Conservation (phyloP, 2,329 filamentous ascomycete genomes). For the Diaporthe sp. region DNA sequence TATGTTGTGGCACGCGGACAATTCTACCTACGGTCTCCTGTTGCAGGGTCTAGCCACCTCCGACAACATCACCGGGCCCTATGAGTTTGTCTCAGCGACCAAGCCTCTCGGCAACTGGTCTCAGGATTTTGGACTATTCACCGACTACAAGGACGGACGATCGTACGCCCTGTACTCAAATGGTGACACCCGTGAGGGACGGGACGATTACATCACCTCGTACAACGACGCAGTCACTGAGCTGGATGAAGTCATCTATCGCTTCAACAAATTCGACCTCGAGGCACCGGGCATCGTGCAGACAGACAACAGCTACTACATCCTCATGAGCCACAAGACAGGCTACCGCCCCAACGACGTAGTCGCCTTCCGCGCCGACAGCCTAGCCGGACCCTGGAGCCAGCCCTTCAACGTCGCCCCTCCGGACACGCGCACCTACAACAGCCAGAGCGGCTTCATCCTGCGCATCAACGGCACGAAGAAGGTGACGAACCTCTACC, state of each 20-base stretch:
- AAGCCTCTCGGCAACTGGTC: slow-evolving; percentile 70
- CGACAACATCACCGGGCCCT: slow-evolving; percentile 62
- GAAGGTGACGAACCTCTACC: slow-evolving; percentile 63
- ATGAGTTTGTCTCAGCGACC: slow-evolving; percentile 64
- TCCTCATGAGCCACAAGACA: slow-evolving; percentile 71
- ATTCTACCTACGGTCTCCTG: slow-evolving; percentile 65
- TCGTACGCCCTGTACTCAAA: slow-evolving; percentile 69
- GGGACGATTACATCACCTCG: slow-evolving; percentile 66
- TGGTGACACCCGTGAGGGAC: slow-evolving; percentile 62
- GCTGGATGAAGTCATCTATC: slow-evolving; percentile 62
- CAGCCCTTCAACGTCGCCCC: slow-evolving; percentile 66
- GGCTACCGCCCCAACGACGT: slow-evolving; percentile 71
- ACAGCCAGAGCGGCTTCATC: slow-evolving; percentile 65
- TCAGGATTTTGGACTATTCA: slow-evolving; percentile 70
- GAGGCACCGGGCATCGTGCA: slow-evolving; percentile 69
- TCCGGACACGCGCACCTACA: slow-evolving; percentile 64
- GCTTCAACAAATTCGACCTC: slow-evolving; percentile 71
- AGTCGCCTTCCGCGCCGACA: slow-evolving; percentile 66
- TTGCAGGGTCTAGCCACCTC: slow-evolving; percentile 66
- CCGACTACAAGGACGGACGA: slow-evolving; percentile 66
- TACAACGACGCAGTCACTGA: slow-evolving; percentile 63
- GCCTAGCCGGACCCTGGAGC: slow-evolving; percentile 63
- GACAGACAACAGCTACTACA: slow-evolving; percentile 68
- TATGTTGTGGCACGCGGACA: slow-evolving; percentile 69
- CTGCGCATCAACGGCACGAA: slow-evolving; percentile 61